phyloP scores from a whole-genome alignment of 495 filamentous ascomycete species.

The Polyplosphaeria fusca region DNA sequence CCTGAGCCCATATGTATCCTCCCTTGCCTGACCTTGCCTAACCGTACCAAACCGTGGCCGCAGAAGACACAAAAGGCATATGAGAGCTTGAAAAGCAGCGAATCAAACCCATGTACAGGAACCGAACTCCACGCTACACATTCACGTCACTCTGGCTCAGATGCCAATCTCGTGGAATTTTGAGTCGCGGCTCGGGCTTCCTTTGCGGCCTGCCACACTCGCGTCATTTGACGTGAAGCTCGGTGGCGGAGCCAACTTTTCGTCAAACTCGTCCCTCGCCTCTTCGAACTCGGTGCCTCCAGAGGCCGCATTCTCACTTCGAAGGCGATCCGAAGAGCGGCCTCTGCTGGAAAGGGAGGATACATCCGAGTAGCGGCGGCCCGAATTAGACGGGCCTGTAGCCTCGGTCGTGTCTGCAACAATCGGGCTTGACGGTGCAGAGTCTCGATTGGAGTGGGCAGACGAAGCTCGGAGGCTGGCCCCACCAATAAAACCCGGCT shows the following conservation, averaged over 20 bases:
- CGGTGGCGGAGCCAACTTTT: conserved; percentile 26
- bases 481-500: conserved; percentile 29
- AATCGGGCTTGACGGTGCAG: conserved; percentile 7
- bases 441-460: neutral
- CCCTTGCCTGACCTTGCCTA: too few species aligned
- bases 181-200: conserved; percentile 27
- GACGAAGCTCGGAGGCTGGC: conserved; percentile 9
- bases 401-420: too few species aligned
- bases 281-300: conserved; percentile 19
- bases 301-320: conserved; percentile 1
- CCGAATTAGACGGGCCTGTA: neutral
- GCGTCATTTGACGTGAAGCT: conserved; percentile 6
- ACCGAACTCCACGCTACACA: too few species aligned
- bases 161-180: conserved; percentile 27
- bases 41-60: too few species aligned
- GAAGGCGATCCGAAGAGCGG: conserved; percentile 2
- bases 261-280: conserved; percentile 28
- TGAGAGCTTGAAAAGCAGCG: too few species aligned
- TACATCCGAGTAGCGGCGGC: conserved; percentile 9
- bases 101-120: too few species aligned
- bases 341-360: conserved; percentile 19
- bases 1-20: too few species aligned
- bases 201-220: conserved; percentile 11
- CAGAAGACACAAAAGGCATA: too few species aligned
- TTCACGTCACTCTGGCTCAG: too few species aligned